These are phyloP conservation scores for Dentipellis fragilis DNA, from an alignment of 768 basidiomycete genomes.

Conservation along the genomic window DNA sequence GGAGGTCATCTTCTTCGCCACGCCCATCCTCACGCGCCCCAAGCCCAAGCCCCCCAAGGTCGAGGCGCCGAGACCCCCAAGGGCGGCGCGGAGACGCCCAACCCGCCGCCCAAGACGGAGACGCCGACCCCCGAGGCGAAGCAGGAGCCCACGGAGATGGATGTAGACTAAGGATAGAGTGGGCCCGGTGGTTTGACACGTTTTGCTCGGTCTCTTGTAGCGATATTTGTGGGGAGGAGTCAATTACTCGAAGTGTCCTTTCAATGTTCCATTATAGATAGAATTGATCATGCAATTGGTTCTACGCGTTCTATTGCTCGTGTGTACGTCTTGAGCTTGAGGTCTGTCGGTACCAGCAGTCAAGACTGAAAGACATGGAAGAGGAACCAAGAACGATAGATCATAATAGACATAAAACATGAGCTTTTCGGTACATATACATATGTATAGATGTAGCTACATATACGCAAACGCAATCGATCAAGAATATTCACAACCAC, in stretches of 20 bases:
- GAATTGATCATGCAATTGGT: too few species aligned
- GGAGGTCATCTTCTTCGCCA: slow-evolving; percentile 82
- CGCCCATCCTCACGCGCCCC: slow-evolving; percentile 83
- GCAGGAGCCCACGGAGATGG: slow-evolving; percentile 60
- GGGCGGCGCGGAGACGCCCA: slow-evolving; percentile 48
- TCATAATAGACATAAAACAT: too few species aligned
- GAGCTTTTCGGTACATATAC: too few species aligned
- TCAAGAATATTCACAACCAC: too few species aligned
- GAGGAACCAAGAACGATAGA: too few species aligned
- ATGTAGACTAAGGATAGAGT: slow-evolving; percentile 51
- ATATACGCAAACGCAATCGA: too few species aligned
- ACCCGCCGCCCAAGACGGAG: slow-evolving; percentile 30
- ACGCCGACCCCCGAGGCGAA: slow-evolving; percentile 6
- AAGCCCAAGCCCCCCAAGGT: slow-evolving; percentile 79
- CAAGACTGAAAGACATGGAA: too few species aligned
- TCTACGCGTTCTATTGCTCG: too few species aligned
- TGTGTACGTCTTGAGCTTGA: too few species aligned
- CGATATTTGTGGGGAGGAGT: slow-evolving; percentile 1
- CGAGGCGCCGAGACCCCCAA: slow-evolving; percentile 65
- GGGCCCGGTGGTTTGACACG: background rate
- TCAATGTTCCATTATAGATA: background rate
- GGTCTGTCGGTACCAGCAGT: too few species aligned
- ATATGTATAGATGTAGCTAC: too few species aligned
- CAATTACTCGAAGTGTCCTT: background rate
- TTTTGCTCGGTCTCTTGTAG: slow-evolving; percentile 1